Evolutionary conservation across 164 flowering plant species (phyloP), one percentile per base, ranked within the genome.

Genomic region (Umbilicus rupestris): DNA sequence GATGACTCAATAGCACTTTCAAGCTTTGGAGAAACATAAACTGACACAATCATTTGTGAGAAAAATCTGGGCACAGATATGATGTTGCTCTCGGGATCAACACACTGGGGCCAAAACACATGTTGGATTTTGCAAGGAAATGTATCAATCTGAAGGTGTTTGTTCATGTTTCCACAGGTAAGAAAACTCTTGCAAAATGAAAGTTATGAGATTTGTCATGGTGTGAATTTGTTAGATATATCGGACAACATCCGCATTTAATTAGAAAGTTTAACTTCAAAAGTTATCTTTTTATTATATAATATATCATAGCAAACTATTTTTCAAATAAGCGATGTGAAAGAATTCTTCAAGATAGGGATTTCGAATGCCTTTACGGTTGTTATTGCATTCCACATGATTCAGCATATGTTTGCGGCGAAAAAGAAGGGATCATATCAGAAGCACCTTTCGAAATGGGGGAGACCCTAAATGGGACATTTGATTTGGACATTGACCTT

Each of bases 151-250:
- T 82, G 26, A 69, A 74, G 65, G 65, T 75, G 14, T 69, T 80
- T 16, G 49, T 83, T 52, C 89, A 83, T 30, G 84, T 85, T 11
- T 83, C 85, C 39, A 83, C 87, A 0, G 85, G 85, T 82, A 12
- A 70, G 24, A 16, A 22, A 17, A 16, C 17, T 62, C 7, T 47
- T 14, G 41, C 41, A 11, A 5, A 8, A 8, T 16, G 8, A 42
- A 20, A 37, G 41, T 42, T 4, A 11, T 16, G 45, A 5, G 8
- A 10, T 10, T 42, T 2, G 45, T 42, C 15, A 42, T 42, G n/a
- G n/a, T n/a, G n/a, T n/a, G n/a, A n/a, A n/a, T n/a, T n/a, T n/a
- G n/a, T n/a, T n/a, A n/a, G n/a, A n/a, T n/a, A n/a, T n/a, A n/a
- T n/a, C n/a, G n/a, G n/a, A n/a, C n/a, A n/a, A n/a, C n/a, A n/a